These are phyloP conservation scores for Candida saitoana DNA, from an alignment of 805 yeast species.

Conservation along the genomic window DNA sequence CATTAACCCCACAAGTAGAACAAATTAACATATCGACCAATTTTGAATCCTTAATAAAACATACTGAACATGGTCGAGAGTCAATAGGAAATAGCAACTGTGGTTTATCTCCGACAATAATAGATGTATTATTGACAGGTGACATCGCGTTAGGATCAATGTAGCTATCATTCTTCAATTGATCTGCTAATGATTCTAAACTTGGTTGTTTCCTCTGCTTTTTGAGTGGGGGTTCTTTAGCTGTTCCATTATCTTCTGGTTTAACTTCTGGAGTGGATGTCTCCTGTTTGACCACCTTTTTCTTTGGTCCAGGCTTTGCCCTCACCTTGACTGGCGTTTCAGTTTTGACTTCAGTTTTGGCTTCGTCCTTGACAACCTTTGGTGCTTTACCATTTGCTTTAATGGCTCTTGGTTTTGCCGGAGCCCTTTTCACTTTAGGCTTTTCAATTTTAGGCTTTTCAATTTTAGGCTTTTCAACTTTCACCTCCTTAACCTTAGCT, in stretches of 20 bases:
- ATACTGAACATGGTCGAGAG: constrained; percentile 6
- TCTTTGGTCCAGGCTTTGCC: constrained; percentile 7
- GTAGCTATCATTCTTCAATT: constrained; percentile 21
- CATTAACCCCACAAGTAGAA: constrained; percentile 60
- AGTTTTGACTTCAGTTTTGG: constrained; percentile 9
- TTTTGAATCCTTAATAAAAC: background rate
- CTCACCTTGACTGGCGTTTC: constrained; percentile 11
- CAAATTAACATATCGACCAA: constrained; percentile 48
- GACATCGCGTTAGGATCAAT: constrained; percentile 9
- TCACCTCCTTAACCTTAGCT: constrained; percentile 63
- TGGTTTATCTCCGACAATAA: background rate
- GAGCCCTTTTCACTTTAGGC: constrained; percentile 7
- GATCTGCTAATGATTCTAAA: constrained; percentile 13
- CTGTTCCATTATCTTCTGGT: background rate
- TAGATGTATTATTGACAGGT: background rate
- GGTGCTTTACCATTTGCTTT: constrained; percentile 9
- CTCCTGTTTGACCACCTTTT: constrained; percentile 6
- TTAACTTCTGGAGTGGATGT: constrained; percentile 6
- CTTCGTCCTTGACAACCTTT: constrained; percentile 9
- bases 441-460: constrained; percentile 6
- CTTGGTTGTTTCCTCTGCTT: constrained; percentile 11
- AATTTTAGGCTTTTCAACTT: constrained; percentile 58
- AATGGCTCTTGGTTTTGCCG: constrained; percentile 7
- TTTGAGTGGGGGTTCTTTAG: constrained; percentile 4
- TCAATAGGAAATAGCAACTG: constrained; percentile 2